Evolutionary conservation across 768 basidiomycete genomes (phyloP).

Genomic region (Dentipellis fragilis): DNA sequence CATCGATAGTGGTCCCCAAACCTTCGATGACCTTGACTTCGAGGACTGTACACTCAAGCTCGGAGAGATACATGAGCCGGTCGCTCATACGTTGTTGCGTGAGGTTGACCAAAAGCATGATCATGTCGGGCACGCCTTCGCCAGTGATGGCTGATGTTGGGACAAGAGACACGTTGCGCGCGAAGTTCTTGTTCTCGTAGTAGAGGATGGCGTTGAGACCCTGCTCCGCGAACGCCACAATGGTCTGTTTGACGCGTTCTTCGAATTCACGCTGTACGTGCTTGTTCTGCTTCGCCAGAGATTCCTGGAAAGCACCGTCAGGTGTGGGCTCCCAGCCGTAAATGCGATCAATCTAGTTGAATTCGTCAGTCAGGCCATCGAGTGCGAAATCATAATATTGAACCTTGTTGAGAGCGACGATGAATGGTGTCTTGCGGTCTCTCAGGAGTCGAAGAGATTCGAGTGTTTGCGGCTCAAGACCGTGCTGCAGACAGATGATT

Average conservation of each 20-base stretch:
- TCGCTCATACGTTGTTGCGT: constrained; percentile 98
- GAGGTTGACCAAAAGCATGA: constrained; percentile 93
- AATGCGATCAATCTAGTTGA: constrained; percentile 83
- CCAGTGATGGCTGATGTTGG: constrained; percentile 98
- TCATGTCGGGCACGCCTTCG: constrained; percentile 98
- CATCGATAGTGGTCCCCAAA: constrained; percentile 94
- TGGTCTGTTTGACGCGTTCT: constrained; percentile 75
- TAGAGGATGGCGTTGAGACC: constrained; percentile 91
- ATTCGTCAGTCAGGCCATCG: constrained; percentile 1
- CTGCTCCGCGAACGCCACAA: constrained; percentile 94
- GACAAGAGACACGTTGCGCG: constrained; percentile 88
- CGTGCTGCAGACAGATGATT: constrained; percentile 60
- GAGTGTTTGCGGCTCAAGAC: constrained; percentile 94
- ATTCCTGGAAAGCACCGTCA: constrained; percentile 87
- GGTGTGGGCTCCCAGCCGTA: constrained; percentile 91
- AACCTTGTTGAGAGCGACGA: constrained; percentile 94
- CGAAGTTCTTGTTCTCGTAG: constrained; percentile 96
- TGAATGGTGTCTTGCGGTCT: constrained; percentile 95
- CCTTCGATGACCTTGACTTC: constrained; percentile 99
- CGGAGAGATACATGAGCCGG: constrained; percentile 94
- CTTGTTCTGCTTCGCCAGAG: constrained; percentile 69
- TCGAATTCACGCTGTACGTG: constrained; percentile 88
- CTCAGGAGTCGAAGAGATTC: constrained; percentile 89
- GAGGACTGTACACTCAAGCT: constrained; percentile 94
- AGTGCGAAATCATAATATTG: constrained; percentile 5